Percentiles rank a stretch among this genome's conserved stretches.
phyloP scores from a whole-genome alignment of 148 eudicot species.

The Amaranthus palmeri region DNA sequence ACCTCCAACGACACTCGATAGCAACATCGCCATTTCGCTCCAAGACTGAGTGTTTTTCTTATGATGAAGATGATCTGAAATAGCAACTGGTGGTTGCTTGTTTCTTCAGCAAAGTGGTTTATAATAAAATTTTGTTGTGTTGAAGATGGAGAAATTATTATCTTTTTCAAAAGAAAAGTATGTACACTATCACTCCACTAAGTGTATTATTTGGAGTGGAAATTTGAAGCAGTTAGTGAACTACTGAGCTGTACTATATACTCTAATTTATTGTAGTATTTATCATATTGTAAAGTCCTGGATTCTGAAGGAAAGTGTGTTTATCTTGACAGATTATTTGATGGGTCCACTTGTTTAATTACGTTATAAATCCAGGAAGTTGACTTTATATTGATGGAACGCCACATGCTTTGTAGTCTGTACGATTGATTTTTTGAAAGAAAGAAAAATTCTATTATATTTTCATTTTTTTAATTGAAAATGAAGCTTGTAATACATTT shows the following conservation, averaged over 20 bases:
- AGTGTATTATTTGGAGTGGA: not conserved
- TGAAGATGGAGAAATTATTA: not conserved
- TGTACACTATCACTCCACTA: not conserved
- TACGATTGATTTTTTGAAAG: no score
- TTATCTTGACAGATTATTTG: not conserved
- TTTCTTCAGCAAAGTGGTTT: not conserved
- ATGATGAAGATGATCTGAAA: not conserved
- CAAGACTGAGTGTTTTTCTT: not conserved
- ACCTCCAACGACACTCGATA: slow-evolving; percentile 23
- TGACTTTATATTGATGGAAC: not conserved
- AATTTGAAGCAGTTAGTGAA: no score
- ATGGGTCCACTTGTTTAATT: slow-evolving; percentile 5
- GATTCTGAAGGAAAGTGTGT: not conserved
- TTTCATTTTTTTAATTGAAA: no score
- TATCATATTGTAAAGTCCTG: not conserved
- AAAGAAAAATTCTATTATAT: no score
- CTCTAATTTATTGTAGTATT: no score
- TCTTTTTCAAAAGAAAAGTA: not conserved
- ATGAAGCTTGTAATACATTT: no score
- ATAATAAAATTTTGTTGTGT: not conserved
- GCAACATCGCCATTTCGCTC: slow-evolving; percentile 28
- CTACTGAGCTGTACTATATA: no score
- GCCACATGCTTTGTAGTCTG: slow-evolving; percentile 3
- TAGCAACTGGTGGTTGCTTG: not conserved
- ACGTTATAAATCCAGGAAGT: not conserved